Evolutionary conservation across 148 eudicot genomes (phyloP).

Genomic region (Silene conica): DNA sequence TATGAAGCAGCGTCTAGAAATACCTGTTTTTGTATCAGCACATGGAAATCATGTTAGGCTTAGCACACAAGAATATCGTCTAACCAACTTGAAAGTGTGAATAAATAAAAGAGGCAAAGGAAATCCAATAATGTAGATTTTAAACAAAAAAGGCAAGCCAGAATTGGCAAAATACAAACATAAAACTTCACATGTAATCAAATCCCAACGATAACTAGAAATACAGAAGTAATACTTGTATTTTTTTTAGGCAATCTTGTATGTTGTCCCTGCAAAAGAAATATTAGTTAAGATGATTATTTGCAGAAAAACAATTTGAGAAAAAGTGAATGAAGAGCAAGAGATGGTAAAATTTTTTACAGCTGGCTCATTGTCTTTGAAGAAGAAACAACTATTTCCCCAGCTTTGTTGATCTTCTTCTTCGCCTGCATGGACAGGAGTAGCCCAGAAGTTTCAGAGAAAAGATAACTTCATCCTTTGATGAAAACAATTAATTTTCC

Average conservation of each 20-base stretch:
- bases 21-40: constrained; percentile 39
- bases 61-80: constrained; percentile 5
- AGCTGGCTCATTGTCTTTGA: constrained; percentile 78
- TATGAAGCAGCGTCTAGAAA: constrained; percentile 92
- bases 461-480: neutral
- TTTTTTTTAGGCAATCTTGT: constrained; percentile 68
- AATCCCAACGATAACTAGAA: neutral
- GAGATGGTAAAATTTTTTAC: constrained; percentile 32
- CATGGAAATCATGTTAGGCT: constrained; percentile 12
- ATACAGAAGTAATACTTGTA: constrained; percentile 48
- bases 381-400: constrained; percentile 82
- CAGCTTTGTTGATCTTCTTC: constrained; percentile 81
- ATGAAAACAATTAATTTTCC: neutral
- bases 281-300: constrained; percentile 14
- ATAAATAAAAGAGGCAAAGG: neutral
- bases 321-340: constrained; percentile 11
- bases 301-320: neutral
- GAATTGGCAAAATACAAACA: neutral
- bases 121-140: neutral
- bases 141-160: neutral
- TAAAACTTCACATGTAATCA: neutral
- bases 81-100: neutral
- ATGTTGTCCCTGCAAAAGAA: constrained; percentile 59
- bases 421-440: constrained; percentile 54
- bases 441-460: neutral